A percentile compares a stretch with the other conserved stretches of the same genome.
Evolutionary conservation across 176 grass and related monocot species (phyloP).

Genomic region (Juncus effusus): DNA sequence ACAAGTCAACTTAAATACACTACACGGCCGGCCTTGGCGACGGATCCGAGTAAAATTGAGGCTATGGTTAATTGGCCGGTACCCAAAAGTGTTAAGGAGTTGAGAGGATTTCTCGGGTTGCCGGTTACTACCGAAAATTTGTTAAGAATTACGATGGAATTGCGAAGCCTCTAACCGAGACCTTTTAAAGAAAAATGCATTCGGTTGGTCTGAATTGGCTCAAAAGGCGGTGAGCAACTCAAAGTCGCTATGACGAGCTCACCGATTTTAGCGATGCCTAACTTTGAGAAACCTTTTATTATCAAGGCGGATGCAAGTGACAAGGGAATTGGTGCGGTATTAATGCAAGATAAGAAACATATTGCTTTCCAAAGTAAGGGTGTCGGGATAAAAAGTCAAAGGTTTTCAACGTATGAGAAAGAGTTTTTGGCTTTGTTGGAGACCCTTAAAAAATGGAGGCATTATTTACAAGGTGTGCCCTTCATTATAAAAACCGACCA

Average conservation of each 20-base stretch:
- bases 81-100: not conserved
- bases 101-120: not conserved
- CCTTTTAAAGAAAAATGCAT: not conserved
- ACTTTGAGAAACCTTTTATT: not conserved
- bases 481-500: conserved; percentile 12
- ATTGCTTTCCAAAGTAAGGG: not conserved
- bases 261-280: not conserved
- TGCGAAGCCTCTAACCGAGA: not conserved
- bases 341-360: not conserved
- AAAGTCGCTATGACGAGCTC: not conserved
- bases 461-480: not conserved
- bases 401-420: conserved; percentile 1
- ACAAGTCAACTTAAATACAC: too few relatives aligned
- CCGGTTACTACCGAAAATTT: not conserved
- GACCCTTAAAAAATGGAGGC: conserved; percentile 3
- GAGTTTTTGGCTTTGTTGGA: not conserved
- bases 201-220: not conserved
- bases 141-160: not conserved
- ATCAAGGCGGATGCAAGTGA: not conserved
- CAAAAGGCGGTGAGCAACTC: not conserved
- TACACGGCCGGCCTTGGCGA: too few relatives aligned
- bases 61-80: not conserved
- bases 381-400: not conserved
- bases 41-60: not conserved
- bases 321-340: not conserved